Base-by-base conservation (phyloP, 495 filamentous ascomycete genomes). In the Hapsidospora chrysogenum region DNA sequence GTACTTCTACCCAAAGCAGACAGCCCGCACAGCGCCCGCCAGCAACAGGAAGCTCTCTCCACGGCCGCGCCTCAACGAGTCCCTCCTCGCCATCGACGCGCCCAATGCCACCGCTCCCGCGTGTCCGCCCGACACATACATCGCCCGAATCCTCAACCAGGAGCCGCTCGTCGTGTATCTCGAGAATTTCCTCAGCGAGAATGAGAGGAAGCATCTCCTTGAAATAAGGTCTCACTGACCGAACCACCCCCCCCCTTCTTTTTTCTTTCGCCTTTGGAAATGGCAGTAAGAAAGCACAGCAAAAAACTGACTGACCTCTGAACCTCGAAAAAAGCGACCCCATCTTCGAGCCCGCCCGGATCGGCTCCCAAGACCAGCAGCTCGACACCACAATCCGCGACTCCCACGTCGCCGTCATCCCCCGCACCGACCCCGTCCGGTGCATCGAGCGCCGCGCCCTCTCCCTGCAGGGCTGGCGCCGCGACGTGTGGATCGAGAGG, bases 371-470 rank as follows among this genome's bases (percentile, higher is more conserved):
- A 4, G 45, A 50, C 4, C 42, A 47, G 19, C 43, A 49, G 3
- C 53, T 44, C n/a, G 47, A 56, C 27, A 35, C 43, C 14, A 41
- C 49, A 17, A 39, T 63, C 28, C 55, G 61, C 17, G 60, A 65
- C 48, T 65, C 61, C 1, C 57, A 63, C 22, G 61, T 65, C 8
- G 61, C 61, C n/a, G 13, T 65, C 19, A 35, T 65, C 22, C 58
- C 59, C 9, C 57, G 61, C 6, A 58, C 55, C 6, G 46, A 49
- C 9, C 29, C 20, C 1, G 61, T 63, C 26, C 48, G 57, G 25
- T 65, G 61, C 46, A 49, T 65, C 36, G 61, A 65, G 45, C 42
- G 39, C 20, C 53, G 60, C 5, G 53, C 56, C 3, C 49, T 47
- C 7, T 49, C 52, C 13, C 35, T 63, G n/a, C 61, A 65, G 39